A percentile compares a stretch with the other conserved stretches of the same genome.
Evolutionary conservation across 225 moss, liverwort and hornwort species (phyloP).

Genomic region (Marchantia paleacea): DNA sequence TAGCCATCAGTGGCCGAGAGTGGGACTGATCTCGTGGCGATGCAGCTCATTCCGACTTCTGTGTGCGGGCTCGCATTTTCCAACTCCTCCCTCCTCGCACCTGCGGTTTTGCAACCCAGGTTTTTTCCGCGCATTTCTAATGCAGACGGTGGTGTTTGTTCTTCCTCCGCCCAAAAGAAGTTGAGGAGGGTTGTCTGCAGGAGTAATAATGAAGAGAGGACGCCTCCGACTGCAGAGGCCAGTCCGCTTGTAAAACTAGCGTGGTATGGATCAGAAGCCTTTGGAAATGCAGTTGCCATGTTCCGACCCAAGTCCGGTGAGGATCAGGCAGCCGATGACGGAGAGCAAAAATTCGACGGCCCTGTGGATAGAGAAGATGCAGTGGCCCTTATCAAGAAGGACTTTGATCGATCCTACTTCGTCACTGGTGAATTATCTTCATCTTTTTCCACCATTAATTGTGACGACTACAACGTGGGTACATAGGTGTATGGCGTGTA

Average conservation of each 20-base stretch:
- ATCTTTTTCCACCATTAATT: neutral
- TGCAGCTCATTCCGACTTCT: neutral
- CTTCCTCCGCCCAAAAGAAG: neutral
- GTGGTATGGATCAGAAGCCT: constrained; percentile 93
- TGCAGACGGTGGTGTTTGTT: neutral
- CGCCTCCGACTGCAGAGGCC: constrained; percentile 87
- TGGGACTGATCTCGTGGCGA: neutral
- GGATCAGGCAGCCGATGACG: constrained; percentile 15
- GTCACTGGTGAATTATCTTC: constrained; percentile 60
- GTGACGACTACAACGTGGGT: no score
- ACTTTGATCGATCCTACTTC: constrained; percentile 94
- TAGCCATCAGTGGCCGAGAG: neutral
- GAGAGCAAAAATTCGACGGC: constrained; percentile 43
- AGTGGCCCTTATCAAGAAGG: constrained; percentile 65
- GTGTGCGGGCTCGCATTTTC: neutral
- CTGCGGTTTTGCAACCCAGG: neutral
- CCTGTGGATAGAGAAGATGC: constrained; percentile 62
- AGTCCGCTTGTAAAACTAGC: constrained; percentile 80
- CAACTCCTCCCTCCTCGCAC: neutral
- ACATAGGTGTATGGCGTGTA: no score
- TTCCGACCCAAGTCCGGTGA: constrained; percentile 56
- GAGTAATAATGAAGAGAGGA: constrained; percentile 46
- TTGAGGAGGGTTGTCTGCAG: constrained; percentile 6
- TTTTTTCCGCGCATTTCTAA: neutral
- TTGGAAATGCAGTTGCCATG: constrained; percentile 75